These are phyloP conservation scores for Sphenostylis stenocarpa DNA, from an alignment of 306 rosid genomes.

Conservation along the genomic window DNA sequence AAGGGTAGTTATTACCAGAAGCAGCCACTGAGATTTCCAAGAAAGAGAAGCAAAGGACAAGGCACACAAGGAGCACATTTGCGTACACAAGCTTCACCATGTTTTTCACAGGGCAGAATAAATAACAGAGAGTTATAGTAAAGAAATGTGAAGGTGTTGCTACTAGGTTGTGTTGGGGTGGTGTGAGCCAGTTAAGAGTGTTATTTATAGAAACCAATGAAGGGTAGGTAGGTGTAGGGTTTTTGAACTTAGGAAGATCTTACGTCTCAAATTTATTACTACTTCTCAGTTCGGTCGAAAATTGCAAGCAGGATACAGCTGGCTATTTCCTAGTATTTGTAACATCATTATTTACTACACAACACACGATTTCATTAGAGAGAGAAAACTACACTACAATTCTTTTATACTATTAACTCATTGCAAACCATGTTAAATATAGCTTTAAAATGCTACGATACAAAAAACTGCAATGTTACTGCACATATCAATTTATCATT, in stretches of 20 bases:
- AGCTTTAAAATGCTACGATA: too few species aligned
- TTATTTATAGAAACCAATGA: constrained; percentile 23
- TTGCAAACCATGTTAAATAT: background rate
- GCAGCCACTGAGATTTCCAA: constrained; percentile 52
- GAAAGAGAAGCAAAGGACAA: constrained; percentile 57
- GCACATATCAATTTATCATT: background rate
- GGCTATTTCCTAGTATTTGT: background rate
- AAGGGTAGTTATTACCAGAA: constrained; percentile 47
- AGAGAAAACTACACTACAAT: background rate
- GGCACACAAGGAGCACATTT: constrained; percentile 49
- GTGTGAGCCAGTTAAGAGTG: background rate
- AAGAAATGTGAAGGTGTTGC: background rate
- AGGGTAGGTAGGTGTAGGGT: background rate
- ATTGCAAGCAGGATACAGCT: constrained; percentile 20
- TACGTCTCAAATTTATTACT: background rate
- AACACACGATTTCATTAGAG: background rate
- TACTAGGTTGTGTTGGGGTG: background rate
- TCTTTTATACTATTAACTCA: too few species aligned
- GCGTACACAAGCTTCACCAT: constrained; percentile 57
- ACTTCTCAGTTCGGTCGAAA: background rate
- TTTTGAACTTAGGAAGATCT: too few species aligned
- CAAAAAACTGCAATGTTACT: too few species aligned
- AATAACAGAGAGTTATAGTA: background rate
- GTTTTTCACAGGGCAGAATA: background rate
- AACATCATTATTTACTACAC: background rate